Base-by-base conservation (phyloP, 306 rosid species). In the Vigna mungo region DNA sequence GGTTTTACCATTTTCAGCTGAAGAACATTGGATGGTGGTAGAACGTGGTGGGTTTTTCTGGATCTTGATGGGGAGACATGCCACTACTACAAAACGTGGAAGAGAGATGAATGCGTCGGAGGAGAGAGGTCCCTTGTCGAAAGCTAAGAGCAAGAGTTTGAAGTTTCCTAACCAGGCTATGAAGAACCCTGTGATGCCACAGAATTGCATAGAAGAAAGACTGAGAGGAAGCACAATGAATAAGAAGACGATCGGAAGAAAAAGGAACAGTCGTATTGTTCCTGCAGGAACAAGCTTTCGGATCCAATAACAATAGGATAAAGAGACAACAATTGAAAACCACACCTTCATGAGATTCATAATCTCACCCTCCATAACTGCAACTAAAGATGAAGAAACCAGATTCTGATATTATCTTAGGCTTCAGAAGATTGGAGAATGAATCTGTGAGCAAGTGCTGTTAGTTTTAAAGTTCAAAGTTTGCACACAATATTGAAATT, bases 31-130 rank as follows among this genome's bases (percentile, higher is more conserved):
- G 47, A 10, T 10, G 14, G 0, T 0, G 14, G 14, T 43, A 43
- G 14, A 1, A 11, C 4, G 4, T 43, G 47, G 30, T 18, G 36
- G 43, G 1, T 16, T 61, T 56, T 21, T 39, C 5, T 75, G 90
- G 86, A 87, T 86, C 75, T 88, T 89, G 81, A 91, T 90, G 63
- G 97, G 97, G n/a, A n/a, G n/a, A n/a, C n/a, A n/a, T n/a, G n/a
- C n/a, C n/a, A n/a, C n/a, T n/a, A n/a, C n/a, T n/a, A 23, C 20
- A 72, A 92, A 92, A 63, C 79, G 91, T 23, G 61, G 14, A 4
- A 86, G 55, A 71, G 97, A 82, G 77, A 88, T 68, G 3, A 43
- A 43, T 89, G 52, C 20, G 65, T 36, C 48, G 10, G 86, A 83
- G 20, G 86, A 73, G 60, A 86, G 69, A 74, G 91, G 91, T 5